Base-by-base conservation (phyloP, 306 rosid species). In the Citrullus mucosospermus region DNA sequence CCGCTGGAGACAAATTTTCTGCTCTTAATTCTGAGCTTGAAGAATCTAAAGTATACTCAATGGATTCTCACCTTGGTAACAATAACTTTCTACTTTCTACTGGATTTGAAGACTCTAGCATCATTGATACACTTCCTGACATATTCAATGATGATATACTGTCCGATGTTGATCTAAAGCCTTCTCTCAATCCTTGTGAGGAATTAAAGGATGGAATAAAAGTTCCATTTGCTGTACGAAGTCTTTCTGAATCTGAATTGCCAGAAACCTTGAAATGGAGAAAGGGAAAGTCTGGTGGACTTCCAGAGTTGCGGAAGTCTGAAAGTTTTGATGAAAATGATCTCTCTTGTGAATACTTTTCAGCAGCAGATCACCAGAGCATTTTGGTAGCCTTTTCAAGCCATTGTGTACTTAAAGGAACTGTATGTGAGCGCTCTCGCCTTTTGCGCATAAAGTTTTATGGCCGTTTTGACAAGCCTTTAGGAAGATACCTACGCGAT, bases 381-480 rank as follows among this genome's bases (percentile, higher is more conserved):
- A 92, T 96, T 85, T 84, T 96, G 91, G 99, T 96, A 65, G 89
- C 93, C 70, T 93, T 88, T 88, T 96, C 99, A 71, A 96, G 97
- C 85, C 91, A 84, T 67, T 93, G 99, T 83, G 93, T 93, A 43
- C 86, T 78, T 13, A 96, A 96, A 84, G 91, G 90, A 88, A 85
- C 86, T 39, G 90, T 89, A 80, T 96, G 99, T 82, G 97, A 91
- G 78, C 97, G 92, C 30, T 86, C 94, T 67, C 96, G 86, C 80
- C 94, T 93, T 79, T 85, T 91, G 85, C 98, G 99, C 74, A 96
- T 96, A 82, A 96, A 93, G 78, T 96, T 93, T 73, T 96, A 96
- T 80, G 93, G 98, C 67, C 88, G 92, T 67, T 88, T 88, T 75
- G 99, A 96, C 86, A 96, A 96, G 88, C 99, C 99, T 78, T 90